Evolutionary conservation across 2,329 filamentous ascomycete genomes (phyloP).

Genomic region (Paecilomyces dactylethromorphus): DNA sequence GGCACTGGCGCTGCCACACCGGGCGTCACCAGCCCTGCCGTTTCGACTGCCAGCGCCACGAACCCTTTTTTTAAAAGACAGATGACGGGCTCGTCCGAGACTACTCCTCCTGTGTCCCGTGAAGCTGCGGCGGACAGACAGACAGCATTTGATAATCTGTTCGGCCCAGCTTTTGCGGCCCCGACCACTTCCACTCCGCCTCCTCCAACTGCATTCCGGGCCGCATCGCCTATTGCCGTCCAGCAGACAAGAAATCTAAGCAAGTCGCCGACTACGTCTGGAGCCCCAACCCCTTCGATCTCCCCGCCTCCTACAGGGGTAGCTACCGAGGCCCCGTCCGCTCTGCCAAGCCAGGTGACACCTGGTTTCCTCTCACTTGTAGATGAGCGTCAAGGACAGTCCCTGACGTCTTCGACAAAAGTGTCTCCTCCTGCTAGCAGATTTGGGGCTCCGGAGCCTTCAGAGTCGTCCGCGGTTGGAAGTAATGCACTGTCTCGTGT

Average conservation of each 20-base stretch:
- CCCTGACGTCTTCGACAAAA: slow-evolving; percentile 69
- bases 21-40: slow-evolving; percentile 61
- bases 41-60: slow-evolving; percentile 62
- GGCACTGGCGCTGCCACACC: slow-evolving; percentile 28
- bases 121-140: slow-evolving; percentile 44
- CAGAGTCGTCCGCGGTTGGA: slow-evolving; percentile 15
- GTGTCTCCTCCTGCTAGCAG: slow-evolving; percentile 66
- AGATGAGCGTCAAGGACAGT: slow-evolving; percentile 52
- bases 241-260: slow-evolving; percentile 34
- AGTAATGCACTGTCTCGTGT: slow-evolving; percentile 22
- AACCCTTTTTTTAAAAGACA: slow-evolving; percentile 87
- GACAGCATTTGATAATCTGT: slow-evolving; percentile 77
- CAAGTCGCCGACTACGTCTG: slow-evolving; percentile 40
- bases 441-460: slow-evolving; percentile 47
- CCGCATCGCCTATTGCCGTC: slow-evolving; percentile 29
- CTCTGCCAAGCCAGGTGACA: slow-evolving; percentile 70
- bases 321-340: slow-evolving; percentile 45
- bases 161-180: slow-evolving; percentile 61
- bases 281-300: slow-evolving; percentile 54
- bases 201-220: slow-evolving; percentile 56
- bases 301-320: slow-evolving; percentile 47
- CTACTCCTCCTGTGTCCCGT: slow-evolving; percentile 44
- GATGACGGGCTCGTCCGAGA: slow-evolving; percentile 43
- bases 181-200: slow-evolving; percentile 40
- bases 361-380: slow-evolving; percentile 69